These are phyloP conservation scores for Starmera amethionina DNA, from an alignment of 805 yeast genomes.

Conservation along the genomic window DNA sequence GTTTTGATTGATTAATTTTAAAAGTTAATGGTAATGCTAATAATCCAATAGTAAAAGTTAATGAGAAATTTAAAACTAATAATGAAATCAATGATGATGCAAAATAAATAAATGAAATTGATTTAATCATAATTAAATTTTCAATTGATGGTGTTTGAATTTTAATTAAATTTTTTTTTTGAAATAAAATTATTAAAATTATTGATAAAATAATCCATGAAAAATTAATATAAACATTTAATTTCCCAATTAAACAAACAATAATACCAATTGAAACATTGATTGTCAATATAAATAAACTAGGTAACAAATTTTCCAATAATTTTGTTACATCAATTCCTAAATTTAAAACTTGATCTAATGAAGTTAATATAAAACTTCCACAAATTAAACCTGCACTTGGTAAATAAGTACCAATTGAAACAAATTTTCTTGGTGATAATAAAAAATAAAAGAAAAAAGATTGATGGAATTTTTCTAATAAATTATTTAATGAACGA, in stretches of 20 bases:
- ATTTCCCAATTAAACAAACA: slow-evolving; percentile 15
- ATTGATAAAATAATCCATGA: slow-evolving; percentile 8
- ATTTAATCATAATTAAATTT: slow-evolving; percentile 21
- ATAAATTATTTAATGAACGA: slow-evolving; percentile 80
- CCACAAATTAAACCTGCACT: slow-evolving; percentile 66
- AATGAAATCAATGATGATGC: slow-evolving; percentile 65
- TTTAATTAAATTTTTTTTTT: slow-evolving; percentile 14
- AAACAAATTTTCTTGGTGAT: slow-evolving; percentile 72
- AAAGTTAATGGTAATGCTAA: slow-evolving; percentile 69
- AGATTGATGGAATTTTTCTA: slow-evolving; percentile 95
- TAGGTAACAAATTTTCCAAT: slow-evolving; percentile 15
- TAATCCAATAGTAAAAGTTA: slow-evolving; percentile 64
- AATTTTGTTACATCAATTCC: slow-evolving; percentile 13
- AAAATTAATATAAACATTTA: slow-evolving; percentile 9
- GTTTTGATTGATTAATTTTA: slow-evolving; percentile 18
- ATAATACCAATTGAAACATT: slow-evolving; percentile 20
- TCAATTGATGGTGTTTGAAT: slow-evolving; percentile 4
- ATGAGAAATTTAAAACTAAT: slow-evolving; percentile 74
- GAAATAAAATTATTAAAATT: slow-evolving; percentile 5
- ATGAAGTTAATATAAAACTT: slow-evolving; percentile 59
- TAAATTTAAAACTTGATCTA: slow-evolving; percentile 40
- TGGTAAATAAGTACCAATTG: slow-evolving; percentile 90
- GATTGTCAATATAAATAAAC: slow-evolving; percentile 22
- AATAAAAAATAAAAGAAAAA: slow-evolving; percentile 85
- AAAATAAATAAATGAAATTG: slow-evolving; percentile 45